Conservation (phyloP, 768 basidiomycete genomes). For the Phylloporus sp. region DNA sequence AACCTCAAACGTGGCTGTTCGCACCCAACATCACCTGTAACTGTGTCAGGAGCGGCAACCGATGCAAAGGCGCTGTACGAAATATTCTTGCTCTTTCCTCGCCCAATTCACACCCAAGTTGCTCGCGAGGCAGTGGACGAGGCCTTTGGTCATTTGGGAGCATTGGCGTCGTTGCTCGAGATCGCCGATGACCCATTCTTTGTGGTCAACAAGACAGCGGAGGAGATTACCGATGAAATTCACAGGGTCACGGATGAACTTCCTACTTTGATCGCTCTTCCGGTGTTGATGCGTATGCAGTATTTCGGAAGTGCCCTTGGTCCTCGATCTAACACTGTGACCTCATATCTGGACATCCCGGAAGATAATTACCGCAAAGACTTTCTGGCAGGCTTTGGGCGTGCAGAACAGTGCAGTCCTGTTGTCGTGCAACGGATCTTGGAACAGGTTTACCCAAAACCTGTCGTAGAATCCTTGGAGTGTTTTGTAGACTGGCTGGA, state of each 20-base stretch:
- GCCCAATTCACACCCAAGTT: constrained; percentile 49
- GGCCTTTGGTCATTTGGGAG: constrained; percentile 60
- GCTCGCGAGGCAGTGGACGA: constrained; percentile 82
- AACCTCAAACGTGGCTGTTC: constrained; percentile 62
- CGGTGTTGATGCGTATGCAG: constrained; percentile 52
- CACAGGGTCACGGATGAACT: constrained; percentile 54
- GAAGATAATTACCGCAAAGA: constrained; percentile 63
- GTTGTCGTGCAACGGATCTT: constrained; percentile 55
- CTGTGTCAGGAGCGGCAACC: constrained; percentile 40
- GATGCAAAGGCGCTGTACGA: constrained; percentile 64
- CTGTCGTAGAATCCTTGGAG: constrained; percentile 27
- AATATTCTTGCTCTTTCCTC: constrained; percentile 55
- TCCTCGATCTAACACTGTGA: constrained; percentile 33
- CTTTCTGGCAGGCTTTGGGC: constrained; percentile 68
- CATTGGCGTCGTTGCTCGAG: constrained; percentile 55
- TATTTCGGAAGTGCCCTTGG: constrained; percentile 19
- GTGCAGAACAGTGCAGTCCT: constrained; percentile 68
- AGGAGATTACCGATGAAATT: constrained; percentile 39
- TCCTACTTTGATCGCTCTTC: constrained; percentile 70
- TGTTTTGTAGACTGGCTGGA: constrained; percentile 46
- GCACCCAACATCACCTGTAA: constrained; percentile 57
- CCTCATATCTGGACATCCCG: constrained; percentile 50
- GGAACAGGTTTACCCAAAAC: constrained; percentile 39
- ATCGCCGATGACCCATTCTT: constrained; percentile 35
- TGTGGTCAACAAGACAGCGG: constrained; percentile 15